Percentiles rank a stretch among this genome's conserved stretches.
phyloP scores from a whole-genome alignment of 2,329 filamentous ascomycete genomes.

The Podosphaera xanthii region DNA sequence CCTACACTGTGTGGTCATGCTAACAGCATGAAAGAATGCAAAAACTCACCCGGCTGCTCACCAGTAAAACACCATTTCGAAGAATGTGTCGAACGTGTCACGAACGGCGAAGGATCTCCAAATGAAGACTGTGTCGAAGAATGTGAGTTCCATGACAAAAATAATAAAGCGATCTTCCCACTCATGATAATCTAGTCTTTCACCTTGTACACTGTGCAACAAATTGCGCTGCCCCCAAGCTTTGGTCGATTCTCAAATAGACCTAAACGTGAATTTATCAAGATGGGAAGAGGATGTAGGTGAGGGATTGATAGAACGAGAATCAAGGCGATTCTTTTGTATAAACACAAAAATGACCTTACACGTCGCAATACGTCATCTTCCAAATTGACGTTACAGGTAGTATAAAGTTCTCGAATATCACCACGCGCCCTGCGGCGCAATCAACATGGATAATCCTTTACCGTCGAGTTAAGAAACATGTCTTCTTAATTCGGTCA shows the following conservation, averaged over 20 bases:
- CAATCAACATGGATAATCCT: no score
- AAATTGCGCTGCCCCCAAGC: slow-evolving; percentile 83
- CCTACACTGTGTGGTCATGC: neutral
- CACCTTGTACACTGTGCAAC: slow-evolving; percentile 92
- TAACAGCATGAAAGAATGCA: slow-evolving; percentile 44
- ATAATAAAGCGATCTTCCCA: neutral
- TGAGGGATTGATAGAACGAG: no score
- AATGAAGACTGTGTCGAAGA: slow-evolving; percentile 97
- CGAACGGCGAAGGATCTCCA: slow-evolving; percentile 39
- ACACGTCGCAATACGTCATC: no score
- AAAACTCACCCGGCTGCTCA: slow-evolving; percentile 62
- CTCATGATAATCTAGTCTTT: slow-evolving; percentile 46
- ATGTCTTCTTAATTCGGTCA: no score
- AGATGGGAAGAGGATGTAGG: no score
- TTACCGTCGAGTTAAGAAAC: no score
- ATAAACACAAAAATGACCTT: no score
- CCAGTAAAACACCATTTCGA: slow-evolving; percentile 94
- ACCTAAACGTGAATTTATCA: slow-evolving; percentile 6
- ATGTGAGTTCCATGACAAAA: slow-evolving; percentile 41
- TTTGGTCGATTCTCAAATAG: slow-evolving; percentile 86
- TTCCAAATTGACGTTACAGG: no score
- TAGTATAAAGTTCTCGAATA: no score
- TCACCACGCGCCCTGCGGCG: no score
- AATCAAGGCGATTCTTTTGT: no score
- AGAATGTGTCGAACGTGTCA: slow-evolving; percentile 91